A percentile compares a stretch with the other conserved stretches of the same genome.
Evolutionary conservation across 1,284 basidiomycete species (phyloP).

Genomic region (Papiliotrema flavescens): DNA sequence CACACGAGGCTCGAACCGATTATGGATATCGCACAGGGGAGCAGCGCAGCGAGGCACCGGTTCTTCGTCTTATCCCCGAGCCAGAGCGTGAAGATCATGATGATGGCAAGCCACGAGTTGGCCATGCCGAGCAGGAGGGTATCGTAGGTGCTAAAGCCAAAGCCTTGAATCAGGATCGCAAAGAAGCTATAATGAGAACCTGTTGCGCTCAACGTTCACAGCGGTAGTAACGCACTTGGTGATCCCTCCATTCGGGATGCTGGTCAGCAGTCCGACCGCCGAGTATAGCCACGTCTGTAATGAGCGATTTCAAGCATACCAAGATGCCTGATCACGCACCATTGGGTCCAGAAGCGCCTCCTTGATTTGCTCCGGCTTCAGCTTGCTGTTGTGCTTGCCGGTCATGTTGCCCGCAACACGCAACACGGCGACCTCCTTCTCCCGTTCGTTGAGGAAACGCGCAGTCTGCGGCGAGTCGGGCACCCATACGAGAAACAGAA

Average conservation of each 20-base stretch:
- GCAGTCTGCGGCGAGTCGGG: conserved; percentile 4
- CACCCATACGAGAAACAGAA: conserved; percentile 2
- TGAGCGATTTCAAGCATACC: no score
- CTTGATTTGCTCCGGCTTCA: no score
- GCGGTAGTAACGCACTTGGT: no score
- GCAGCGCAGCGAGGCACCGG: conserved; percentile 9
- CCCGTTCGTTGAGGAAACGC: no score
- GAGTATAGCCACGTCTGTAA: no score
- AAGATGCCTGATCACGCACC: no score
- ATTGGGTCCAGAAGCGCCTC: no score
- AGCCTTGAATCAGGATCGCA: conserved; percentile 17
- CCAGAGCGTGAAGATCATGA: conserved; percentile 11
- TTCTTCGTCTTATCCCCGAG: conserved; percentile 12
- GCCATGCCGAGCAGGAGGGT: conserved; percentile 15
- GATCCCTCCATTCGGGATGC: no score
- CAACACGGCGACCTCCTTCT: no score
- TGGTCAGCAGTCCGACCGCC: no score
- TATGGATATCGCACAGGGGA: conserved; percentile 9
- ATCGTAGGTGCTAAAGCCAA: conserved; percentile 12
- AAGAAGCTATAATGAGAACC: conserved; percentile 22
- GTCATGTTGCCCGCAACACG: no score
- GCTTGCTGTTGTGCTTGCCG: neutral
- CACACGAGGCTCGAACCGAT: conserved; percentile 19
- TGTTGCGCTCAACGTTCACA: no score
- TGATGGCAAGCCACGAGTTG: conserved; percentile 12